Conservation (phyloP, 306 rosid species). For the Cucurbita ficifolia region DNA sequence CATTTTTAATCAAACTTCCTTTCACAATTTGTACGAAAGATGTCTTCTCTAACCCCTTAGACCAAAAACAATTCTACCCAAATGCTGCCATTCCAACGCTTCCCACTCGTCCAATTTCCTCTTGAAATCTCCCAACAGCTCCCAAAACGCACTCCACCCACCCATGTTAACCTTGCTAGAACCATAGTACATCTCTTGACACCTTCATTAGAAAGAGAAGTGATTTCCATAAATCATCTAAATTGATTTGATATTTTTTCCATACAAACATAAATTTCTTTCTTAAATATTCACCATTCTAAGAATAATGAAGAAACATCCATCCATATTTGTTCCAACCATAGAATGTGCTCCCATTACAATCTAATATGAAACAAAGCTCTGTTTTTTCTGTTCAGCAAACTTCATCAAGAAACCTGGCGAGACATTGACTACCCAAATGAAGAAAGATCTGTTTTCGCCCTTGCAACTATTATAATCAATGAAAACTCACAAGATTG, state of each 20-base stretch:
- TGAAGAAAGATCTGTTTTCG: background rate
- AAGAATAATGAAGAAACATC: background rate
- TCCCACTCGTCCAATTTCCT: background rate
- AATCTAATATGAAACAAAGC: too few species aligned
- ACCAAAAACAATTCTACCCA: background rate
- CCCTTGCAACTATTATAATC: background rate
- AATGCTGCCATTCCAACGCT: background rate
- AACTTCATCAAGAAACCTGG: too few species aligned
- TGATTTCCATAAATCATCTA: background rate
- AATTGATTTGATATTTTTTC: background rate
- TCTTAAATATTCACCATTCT: background rate
- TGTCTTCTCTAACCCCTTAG: background rate
- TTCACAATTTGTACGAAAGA: background rate
- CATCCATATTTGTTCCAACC: too few species aligned
- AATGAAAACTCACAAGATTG: background rate
- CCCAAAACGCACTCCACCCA: background rate
- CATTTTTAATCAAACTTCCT: background rate
- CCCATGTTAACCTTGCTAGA: background rate
- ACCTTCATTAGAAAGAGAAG: background rate
- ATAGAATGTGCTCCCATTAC: too few species aligned
- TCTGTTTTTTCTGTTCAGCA: too few species aligned
- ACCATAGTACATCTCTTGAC: background rate
- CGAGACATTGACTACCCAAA: background rate
- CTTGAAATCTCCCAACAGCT: background rate
- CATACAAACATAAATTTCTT: background rate